Evolutionary conservation across 805 yeast species (phyloP).

Genomic region (Metschnikowia aberdeeniae): DNA sequence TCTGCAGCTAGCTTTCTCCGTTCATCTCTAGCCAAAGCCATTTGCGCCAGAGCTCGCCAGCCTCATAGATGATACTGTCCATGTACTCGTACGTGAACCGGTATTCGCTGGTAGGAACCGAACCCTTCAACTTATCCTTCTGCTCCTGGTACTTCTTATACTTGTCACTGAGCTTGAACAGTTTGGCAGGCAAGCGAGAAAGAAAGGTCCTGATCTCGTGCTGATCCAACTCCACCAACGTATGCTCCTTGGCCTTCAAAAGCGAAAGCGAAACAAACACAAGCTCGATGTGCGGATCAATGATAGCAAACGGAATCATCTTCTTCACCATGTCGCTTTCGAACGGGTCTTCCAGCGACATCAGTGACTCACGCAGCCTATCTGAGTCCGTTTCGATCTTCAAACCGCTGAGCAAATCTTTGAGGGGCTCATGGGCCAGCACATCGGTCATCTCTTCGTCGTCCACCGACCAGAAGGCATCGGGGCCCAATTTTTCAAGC

Average conservation of each 20-base stretch:
- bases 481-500: slow-evolving; percentile 49
- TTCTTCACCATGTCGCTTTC: slow-evolving; percentile 10
- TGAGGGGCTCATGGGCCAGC: slow-evolving; percentile 22
- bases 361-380: slow-evolving; percentile 6
- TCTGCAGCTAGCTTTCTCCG: slow-evolving; percentile 14
- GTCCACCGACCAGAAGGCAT: slow-evolving; percentile 52
- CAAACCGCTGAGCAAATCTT: slow-evolving; percentile 29
- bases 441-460: slow-evolving; percentile 13
- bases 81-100: slow-evolving; percentile 46
- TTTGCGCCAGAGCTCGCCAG: slow-evolving; percentile 85
- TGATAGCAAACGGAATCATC: slow-evolving; percentile 49
- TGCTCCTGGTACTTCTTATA: slow-evolving; percentile 31
- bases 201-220: slow-evolving; percentile 81
- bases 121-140: slow-evolving; percentile 20
- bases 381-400: slow-evolving; percentile 14
- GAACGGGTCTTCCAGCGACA: slow-evolving; percentile 8
- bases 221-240: slow-evolving; percentile 82
- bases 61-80: slow-evolving; percentile 68
- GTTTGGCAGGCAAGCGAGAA: slow-evolving; percentile 50
- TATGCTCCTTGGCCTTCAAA: slow-evolving; percentile 72
- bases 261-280: slow-evolving; percentile 74
- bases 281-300: slow-evolving; percentile 74
- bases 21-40: slow-evolving; percentile 56
- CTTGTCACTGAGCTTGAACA: slow-evolving; percentile 30
- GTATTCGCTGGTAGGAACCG: slow-evolving; percentile 8